These are phyloP conservation scores for Botrytis tulipae DNA, from an alignment of 2,329 filamentous ascomycete species.

Conservation along the genomic window DNA sequence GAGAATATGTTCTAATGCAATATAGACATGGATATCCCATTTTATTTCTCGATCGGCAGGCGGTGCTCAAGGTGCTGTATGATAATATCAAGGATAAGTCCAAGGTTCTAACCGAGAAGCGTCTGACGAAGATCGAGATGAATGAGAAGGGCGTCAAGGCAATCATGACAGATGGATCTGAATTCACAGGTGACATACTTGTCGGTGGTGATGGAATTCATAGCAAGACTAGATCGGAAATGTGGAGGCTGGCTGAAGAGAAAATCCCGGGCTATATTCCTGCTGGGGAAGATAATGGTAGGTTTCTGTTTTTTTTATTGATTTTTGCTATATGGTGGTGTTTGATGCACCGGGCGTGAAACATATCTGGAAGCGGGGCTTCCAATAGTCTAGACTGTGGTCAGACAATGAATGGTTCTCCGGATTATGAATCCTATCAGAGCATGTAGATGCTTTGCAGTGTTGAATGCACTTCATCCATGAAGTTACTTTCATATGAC, in stretches of 20 bases:
- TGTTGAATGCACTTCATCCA: background rate
- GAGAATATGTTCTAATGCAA: background rate
- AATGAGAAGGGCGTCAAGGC: conserved; percentile 16
- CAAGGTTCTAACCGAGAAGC: conserved; percentile 21
- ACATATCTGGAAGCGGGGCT: background rate
- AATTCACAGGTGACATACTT: conserved; percentile 20
- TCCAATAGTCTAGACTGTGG: background rate
- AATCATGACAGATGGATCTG: conserved; percentile 14
- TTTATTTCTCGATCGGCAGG: conserved; percentile 39
- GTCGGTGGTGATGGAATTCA: conserved; percentile 25
- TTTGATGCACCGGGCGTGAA: background rate
- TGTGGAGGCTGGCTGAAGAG: conserved; percentile 32
- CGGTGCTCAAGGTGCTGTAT: conserved; percentile 40
- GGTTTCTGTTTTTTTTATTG: background rate
- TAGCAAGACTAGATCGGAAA: conserved; percentile 32
- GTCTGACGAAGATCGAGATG: conserved; percentile 16
- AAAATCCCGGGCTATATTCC: conserved; percentile 24
- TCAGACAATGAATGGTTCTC: background rate
- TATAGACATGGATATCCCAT: conserved; percentile 23
- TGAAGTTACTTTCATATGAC: background rate
- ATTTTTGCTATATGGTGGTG: background rate
- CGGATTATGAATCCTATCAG: background rate
- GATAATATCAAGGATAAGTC: conserved; percentile 22
- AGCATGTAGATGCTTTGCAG: background rate
- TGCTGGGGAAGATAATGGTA: conserved; percentile 20